phyloP scores from a whole-genome alignment of 495 filamentous ascomycete species.

The Annulohypoxylon nitens region DNA sequence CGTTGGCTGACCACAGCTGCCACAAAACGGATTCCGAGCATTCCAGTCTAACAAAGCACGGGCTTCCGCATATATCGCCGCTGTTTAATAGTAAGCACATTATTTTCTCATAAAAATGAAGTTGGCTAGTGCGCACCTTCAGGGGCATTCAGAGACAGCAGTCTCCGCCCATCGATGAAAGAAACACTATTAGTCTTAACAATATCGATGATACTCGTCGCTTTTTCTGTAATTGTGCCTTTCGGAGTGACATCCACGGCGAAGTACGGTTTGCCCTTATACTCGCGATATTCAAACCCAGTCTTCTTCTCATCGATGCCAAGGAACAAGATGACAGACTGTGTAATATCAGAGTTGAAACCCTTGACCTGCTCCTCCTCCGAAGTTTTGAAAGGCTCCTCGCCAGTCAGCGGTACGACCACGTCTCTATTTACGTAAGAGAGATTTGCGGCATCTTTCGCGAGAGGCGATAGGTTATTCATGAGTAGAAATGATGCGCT shows the following conservation, averaged over 20 bases:
- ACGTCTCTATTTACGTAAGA: slow-evolving; percentile 73
- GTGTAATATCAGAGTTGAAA: slow-evolving; percentile 76
- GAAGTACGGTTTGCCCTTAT: slow-evolving; percentile 85
- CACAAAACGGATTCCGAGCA: slow-evolving; percentile 90
- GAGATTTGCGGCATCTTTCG: slow-evolving; percentile 67
- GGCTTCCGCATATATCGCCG: slow-evolving; percentile 91
- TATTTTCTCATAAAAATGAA: not conserved
- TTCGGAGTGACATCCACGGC: slow-evolving; percentile 88
- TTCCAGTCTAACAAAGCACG: slow-evolving; percentile 96
- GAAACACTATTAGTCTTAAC: slow-evolving; percentile 50
- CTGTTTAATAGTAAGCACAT: slow-evolving; percentile 56
- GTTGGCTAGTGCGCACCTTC: slow-evolving; percentile 53
- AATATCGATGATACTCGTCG: slow-evolving; percentile 62
- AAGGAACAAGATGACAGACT: slow-evolving; percentile 83
- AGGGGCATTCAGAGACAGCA: slow-evolving; percentile 57
- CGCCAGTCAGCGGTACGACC: slow-evolving; percentile 76
- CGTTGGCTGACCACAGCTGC: slow-evolving; percentile 81
- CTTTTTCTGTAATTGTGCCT: slow-evolving; percentile 67
- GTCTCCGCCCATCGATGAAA: slow-evolving; percentile 51
- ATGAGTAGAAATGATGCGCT: slow-evolving; percentile 80
- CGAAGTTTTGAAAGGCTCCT: slow-evolving; percentile 74
- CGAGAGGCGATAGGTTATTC: slow-evolving; percentile 82
- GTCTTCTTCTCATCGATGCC: slow-evolving; percentile 79
- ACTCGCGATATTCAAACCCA: slow-evolving; percentile 65
- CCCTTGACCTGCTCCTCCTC: slow-evolving; percentile 79